Percentiles rank a stretch among this genome's conserved stretches.
phyloP scores from a whole-genome alignment of 164 flowering plant genomes.

The Piper betle region DNA sequence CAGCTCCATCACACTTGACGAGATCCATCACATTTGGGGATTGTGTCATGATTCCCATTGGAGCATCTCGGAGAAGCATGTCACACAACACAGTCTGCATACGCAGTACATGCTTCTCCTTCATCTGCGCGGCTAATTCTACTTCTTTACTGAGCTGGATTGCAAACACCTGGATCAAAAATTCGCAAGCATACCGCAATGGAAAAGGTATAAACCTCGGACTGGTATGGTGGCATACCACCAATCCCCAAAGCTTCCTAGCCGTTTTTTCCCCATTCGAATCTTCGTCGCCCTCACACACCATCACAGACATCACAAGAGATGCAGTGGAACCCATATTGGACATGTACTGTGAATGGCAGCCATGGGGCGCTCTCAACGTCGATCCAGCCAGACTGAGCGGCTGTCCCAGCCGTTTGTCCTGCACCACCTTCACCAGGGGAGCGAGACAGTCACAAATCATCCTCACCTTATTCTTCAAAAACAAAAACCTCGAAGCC shows the following conservation, averaged over 20 bases:
- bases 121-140: conserved; percentile 45
- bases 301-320: conserved; percentile 63
- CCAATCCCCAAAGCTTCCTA: conserved; percentile 67
- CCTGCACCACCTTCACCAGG: conserved; percentile 49
- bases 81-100: conserved; percentile 56
- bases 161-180: conserved; percentile 58
- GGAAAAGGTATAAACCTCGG: conserved; percentile 66
- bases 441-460: conserved; percentile 56
- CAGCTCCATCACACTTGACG: conserved; percentile 79
- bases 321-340: conserved; percentile 76
- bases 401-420: conserved; percentile 32
- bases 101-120: conserved; percentile 44
- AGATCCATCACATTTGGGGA: conserved; percentile 69
- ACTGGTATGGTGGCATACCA: conserved; percentile 67
- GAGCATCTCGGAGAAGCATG: conserved; percentile 63
- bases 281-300: conserved; percentile 43
- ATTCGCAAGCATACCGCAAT: conserved; percentile 69
- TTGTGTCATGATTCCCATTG: conserved; percentile 44
- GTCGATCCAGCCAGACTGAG: conserved; percentile 56
- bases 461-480: conserved; percentile 72
- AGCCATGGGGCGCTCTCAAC: conserved; percentile 68
- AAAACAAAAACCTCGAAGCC: conserved; percentile 65
- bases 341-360: conserved; percentile 70
- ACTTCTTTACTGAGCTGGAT: conserved; percentile 62
- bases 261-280: conserved; percentile 20